These are phyloP conservation scores for Dioszegia aurantiaca DNA, from an alignment of 768 basidiomycete genomes.

Conservation along the genomic window DNA sequence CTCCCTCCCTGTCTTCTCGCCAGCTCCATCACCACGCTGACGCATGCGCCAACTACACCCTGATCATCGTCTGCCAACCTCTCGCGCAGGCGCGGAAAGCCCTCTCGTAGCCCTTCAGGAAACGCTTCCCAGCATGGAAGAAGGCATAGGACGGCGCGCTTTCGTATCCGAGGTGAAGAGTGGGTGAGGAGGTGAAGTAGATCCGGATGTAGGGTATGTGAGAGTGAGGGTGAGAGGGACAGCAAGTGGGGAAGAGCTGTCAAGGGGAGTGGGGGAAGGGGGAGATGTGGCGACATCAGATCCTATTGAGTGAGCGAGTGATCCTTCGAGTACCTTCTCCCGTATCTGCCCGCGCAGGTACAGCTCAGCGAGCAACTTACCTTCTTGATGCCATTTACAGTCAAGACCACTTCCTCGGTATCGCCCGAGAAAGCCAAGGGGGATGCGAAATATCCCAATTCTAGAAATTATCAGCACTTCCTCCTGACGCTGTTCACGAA, in stretches of 20 bases:
- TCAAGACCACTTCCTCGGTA: conserved; percentile 95
- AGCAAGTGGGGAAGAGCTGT: conserved; percentile 48
- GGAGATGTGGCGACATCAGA: conserved; percentile 40
- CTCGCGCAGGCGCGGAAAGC: conserved; percentile 66
- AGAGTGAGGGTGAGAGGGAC: conserved; percentile 33
- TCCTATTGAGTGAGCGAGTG: conserved; percentile 24
- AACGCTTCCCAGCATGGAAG: conserved; percentile 77
- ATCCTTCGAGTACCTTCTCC: too few relatives aligned
- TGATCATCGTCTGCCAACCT: conserved; percentile 54
- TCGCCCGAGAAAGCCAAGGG: conserved; percentile 84
- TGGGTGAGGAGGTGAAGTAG: conserved; percentile 59
- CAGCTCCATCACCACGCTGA: conserved; percentile 91
- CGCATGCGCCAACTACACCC: conserved; percentile 91
- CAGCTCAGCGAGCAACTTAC: conserved; percentile 10
- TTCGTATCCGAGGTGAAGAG: conserved; percentile 61
- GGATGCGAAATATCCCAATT: conserved; percentile 92
- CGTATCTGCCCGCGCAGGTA: too few relatives aligned
- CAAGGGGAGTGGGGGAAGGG: conserved; percentile 44
- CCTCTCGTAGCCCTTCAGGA: conserved; percentile 70
- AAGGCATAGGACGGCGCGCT: conserved; percentile 79
- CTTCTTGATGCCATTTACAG: conserved; percentile 66
- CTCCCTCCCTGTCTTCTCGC: conserved; percentile 68
- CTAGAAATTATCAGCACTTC: conserved; percentile 37
- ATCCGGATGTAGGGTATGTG: conserved; percentile 85
- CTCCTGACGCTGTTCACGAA: neutral